Evolutionary conservation across 108 stramenopile genomes (phyloP).

Genomic region (Nitzschia sp.): DNA sequence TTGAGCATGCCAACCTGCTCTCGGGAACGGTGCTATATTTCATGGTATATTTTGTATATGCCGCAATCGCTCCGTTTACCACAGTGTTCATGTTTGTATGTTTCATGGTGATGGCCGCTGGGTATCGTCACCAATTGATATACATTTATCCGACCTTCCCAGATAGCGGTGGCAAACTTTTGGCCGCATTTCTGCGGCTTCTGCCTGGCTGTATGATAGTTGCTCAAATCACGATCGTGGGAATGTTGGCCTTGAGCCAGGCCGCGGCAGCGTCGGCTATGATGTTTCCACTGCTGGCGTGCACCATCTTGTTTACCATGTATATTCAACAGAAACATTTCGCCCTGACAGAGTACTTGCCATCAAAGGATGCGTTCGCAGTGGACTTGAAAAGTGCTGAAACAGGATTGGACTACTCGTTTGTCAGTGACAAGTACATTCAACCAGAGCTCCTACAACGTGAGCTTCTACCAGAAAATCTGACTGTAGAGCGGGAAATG

Average conservation of each 20-base stretch:
- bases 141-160: constrained; percentile 64
- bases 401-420: constrained; percentile 29
- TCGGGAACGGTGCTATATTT: constrained; percentile 47
- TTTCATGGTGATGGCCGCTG: constrained; percentile 50
- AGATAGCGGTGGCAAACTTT: constrained; percentile 68
- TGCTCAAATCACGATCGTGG: constrained; percentile 53
- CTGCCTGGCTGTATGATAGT: constrained; percentile 53
- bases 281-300: constrained; percentile 48
- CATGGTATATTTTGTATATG: constrained; percentile 65
- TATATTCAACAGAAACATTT: constrained; percentile 67
- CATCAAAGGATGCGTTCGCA: constrained; percentile 34
- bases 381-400: constrained; percentile 34
- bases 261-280: constrained; percentile 35
- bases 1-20: constrained; percentile 39
- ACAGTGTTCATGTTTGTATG: constrained; percentile 48
- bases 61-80: constrained; percentile 60
- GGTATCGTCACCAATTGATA: constrained; percentile 64
- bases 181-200: constrained; percentile 50
- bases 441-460: constrained; percentile 62
- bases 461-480: constrained; percentile 47
- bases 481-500: constrained; percentile 14
- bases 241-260: constrained; percentile 47
- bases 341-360: constrained; percentile 43
- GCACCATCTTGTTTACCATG: constrained; percentile 52
- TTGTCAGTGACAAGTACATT: constrained; percentile 42